These are phyloP conservation scores for Colletotrichum sp. DNA, from an alignment of 2,329 filamentous ascomycete species.

Conservation along the genomic window DNA sequence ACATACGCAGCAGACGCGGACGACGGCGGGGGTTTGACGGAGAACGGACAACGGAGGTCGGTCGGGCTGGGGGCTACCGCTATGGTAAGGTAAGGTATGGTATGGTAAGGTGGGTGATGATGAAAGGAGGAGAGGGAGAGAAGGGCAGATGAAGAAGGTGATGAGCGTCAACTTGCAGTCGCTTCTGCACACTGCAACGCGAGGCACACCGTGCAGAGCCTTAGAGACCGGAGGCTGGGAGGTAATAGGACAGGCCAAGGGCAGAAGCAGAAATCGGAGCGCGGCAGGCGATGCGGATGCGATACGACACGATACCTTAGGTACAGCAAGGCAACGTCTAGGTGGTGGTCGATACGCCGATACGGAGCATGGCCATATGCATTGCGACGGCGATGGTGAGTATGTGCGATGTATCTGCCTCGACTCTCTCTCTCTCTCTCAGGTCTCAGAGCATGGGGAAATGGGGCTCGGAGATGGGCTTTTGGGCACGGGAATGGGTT, in stretches of 20 bases:
- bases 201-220: neutral
- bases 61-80: neutral
- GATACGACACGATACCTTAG: neutral
- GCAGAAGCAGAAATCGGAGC: neutral
- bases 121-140: neutral
- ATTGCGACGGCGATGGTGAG: neutral
- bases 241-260: neutral
- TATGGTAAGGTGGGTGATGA: neutral
- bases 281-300: neutral
- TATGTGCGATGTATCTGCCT: neutral
- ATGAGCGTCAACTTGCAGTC: neutral
- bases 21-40: neutral
- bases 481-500: neutral
- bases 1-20: neutral
- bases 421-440: neutral
- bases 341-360: neutral
- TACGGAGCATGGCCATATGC: neutral
- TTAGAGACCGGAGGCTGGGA: neutral
- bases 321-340: neutral
- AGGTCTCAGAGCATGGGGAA: neutral
- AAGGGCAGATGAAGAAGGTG: neutral
- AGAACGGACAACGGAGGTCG: neutral
- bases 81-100: neutral
- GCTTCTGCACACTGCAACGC: constrained; percentile 2
- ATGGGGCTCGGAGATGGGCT: neutral